Conservation (phyloP, 2,329 filamentous ascomycete genomes). For the Botrytis galanthina region DNA sequence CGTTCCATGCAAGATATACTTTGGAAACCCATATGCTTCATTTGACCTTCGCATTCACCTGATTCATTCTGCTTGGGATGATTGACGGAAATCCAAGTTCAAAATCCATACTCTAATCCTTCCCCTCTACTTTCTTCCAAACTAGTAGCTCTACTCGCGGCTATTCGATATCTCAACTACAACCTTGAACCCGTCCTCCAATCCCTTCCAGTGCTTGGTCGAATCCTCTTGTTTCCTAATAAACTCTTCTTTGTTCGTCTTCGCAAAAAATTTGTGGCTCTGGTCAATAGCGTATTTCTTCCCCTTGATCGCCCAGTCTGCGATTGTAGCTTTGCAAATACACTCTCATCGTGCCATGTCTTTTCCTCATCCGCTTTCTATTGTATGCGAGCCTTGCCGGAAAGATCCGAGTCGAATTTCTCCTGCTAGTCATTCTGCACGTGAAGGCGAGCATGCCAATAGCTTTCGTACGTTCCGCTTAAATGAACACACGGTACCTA, state of each 20-base stretch:
- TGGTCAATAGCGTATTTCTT: too few relatives aligned
- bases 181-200: too few relatives aligned
- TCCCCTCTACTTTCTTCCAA: too few relatives aligned
- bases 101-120: background rate
- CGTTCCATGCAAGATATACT: background rate
- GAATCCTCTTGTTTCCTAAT: background rate
- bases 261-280: too few relatives aligned
- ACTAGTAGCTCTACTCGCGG: background rate
- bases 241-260: background rate
- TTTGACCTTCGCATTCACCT: background rate
- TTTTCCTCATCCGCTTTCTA: background rate
- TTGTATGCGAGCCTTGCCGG: background rate
- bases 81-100: background rate
- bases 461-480: conserved; percentile 16
- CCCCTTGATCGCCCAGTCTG: background rate
- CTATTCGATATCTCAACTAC: background rate
- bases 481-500: conserved; percentile 21
- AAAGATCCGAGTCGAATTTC: conserved; percentile 14
- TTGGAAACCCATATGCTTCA: background rate
- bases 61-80: background rate
- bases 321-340: background rate
- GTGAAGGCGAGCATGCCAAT: conserved; percentile 20
- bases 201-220: background rate
- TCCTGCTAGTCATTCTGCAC: conserved; percentile 22
- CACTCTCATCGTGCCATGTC: background rate